Conservation (phyloP, 2,329 filamentous ascomycete genomes). For the Arthrobotrys conoides region DNA sequence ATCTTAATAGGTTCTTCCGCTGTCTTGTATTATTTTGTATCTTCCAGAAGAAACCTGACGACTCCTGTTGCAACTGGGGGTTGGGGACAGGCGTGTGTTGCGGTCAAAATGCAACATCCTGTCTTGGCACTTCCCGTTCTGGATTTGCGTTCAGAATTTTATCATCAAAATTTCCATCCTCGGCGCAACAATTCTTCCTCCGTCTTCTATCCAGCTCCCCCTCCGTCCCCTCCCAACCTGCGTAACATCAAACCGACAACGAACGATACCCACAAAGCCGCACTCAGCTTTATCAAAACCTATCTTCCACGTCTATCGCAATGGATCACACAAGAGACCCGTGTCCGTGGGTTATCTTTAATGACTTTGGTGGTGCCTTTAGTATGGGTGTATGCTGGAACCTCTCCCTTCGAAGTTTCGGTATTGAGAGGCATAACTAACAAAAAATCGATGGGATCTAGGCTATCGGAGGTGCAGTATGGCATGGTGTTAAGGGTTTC, state of each 20-base stretch:
- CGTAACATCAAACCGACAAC: slow-evolving; percentile 11
- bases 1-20: too few species aligned
- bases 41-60: too few species aligned
- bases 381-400: slow-evolving; percentile 85
- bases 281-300: slow-evolving; percentile 9
- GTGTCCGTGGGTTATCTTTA: slow-evolving; percentile 95
- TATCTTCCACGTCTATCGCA: slow-evolving; percentile 35
- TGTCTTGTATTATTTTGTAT: too few species aligned
- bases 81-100: too few species aligned
- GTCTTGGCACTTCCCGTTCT: slow-evolving; percentile 1
- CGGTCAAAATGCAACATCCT: neutral
- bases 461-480: slow-evolving; percentile 85
- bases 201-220: slow-evolving; percentile 25
- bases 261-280: slow-evolving; percentile 15
- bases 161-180: slow-evolving; percentile 28
- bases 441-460: slow-evolving; percentile 65
- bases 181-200: slow-evolving; percentile 28
- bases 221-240: slow-evolving; percentile 7
- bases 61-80: too few species aligned
- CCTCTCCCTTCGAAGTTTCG: neutral
- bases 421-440: neutral
- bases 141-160: slow-evolving; percentile 12
- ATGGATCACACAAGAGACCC: slow-evolving; percentile 99
- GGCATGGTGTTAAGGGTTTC: slow-evolving; percentile 97
- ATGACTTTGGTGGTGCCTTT: slow-evolving; percentile 97